These are phyloP conservation scores for Leptomonas pyrrhocoris DNA, from an alignment of 208 protist species.

Conservation along the genomic window DNA sequence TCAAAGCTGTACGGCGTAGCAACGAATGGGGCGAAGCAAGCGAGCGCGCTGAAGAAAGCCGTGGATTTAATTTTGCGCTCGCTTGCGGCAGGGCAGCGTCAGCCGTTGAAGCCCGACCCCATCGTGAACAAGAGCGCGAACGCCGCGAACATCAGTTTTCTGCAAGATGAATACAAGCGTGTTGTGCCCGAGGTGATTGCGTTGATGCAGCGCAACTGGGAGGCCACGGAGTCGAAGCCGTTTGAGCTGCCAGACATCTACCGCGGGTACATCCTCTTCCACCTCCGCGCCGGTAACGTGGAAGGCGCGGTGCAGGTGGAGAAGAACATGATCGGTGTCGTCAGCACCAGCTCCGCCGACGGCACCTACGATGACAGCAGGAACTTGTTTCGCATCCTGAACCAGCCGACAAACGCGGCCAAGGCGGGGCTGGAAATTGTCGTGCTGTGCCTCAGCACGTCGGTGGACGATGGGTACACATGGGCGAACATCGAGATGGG, in stretches of 20 bases:
- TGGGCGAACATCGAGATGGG: slow-evolving; percentile 74
- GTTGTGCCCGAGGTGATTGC: slow-evolving; percentile 31
- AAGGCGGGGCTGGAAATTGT: slow-evolving; percentile 82
- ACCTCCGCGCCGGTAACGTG: slow-evolving; percentile 50
- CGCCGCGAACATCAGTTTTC: slow-evolving; percentile 3
- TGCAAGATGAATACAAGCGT: slow-evolving; percentile 34
- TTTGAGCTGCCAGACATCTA: slow-evolving; percentile 73
- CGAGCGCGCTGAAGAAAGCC: slow-evolving; percentile 39
- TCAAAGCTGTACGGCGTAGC: slow-evolving; percentile 30
- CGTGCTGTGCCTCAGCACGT: slow-evolving; percentile 52
- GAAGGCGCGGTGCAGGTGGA: slow-evolving; percentile 41
- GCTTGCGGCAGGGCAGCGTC: slow-evolving; percentile 11
- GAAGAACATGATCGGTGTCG: slow-evolving; percentile 53
- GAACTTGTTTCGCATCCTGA: slow-evolving; percentile 68
- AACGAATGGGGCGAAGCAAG: slow-evolving; percentile 36
- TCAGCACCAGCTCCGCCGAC: slow-evolving; percentile 33
- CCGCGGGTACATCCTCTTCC: slow-evolving; percentile 44
- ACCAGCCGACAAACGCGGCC: slow-evolving; percentile 71
- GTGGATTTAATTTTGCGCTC: slow-evolving; percentile 23
- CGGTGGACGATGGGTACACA: slow-evolving; percentile 49
- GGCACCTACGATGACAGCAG: slow-evolving; percentile 44
- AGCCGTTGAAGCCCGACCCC: slow-evolving; percentile 6
- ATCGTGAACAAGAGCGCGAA: slow-evolving; percentile 12
- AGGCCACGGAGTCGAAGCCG: slow-evolving; percentile 40
- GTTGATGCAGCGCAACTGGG: slow-evolving; percentile 52